phyloP scores from a whole-genome alignment of 1,284 basidiomycete genomes.

The Trichosporon ovoides region DNA sequence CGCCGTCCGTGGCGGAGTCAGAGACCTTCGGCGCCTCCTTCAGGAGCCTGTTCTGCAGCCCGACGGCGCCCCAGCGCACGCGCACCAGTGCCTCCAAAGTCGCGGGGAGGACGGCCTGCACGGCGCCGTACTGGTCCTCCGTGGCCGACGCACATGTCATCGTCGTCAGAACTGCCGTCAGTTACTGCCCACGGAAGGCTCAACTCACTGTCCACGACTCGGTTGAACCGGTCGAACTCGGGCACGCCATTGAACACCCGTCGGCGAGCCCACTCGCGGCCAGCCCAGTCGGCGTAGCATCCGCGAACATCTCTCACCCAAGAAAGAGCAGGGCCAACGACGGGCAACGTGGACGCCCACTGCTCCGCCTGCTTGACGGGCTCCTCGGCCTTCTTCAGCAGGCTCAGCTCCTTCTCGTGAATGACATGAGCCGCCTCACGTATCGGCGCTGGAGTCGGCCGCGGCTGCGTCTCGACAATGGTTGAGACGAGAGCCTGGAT shows the following conservation, averaged over 20 bases:
- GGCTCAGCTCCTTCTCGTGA: constrained; percentile 13
- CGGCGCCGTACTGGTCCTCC: constrained; percentile 43
- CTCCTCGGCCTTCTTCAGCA: constrained; percentile 15
- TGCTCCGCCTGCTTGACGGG: constrained; percentile 12
- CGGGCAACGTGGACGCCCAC: constrained; percentile 13
- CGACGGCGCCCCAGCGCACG: constrained; percentile 24
- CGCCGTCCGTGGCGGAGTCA: constrained; percentile 11
- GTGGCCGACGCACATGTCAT: constrained; percentile 35
- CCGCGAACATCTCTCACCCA: constrained; percentile 10
- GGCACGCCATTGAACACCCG: constrained; percentile 24
- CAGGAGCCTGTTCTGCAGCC: constrained; percentile 25
- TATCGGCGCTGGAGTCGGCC: constrained; percentile 19
- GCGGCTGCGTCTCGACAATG: constrained; percentile 35
- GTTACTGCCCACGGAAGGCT: neutral
- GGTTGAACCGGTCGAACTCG: constrained; percentile 25
- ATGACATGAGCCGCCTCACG: constrained; percentile 9
- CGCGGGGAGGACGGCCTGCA: constrained; percentile 40
- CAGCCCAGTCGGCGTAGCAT: constrained; percentile 24
- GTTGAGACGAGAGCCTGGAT: constrained; percentile 21
- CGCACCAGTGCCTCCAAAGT: constrained; percentile 42
- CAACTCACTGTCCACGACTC: constrained; percentile 41
- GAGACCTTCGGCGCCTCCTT: constrained; percentile 16
- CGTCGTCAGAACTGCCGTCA: constrained; percentile 31
- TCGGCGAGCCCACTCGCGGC: constrained; percentile 33
- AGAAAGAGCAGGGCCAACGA: constrained; percentile 10